Conservation (phyloP, 2,329 filamentous ascomycete genomes). For the Escovopsis sp. region DNA sequence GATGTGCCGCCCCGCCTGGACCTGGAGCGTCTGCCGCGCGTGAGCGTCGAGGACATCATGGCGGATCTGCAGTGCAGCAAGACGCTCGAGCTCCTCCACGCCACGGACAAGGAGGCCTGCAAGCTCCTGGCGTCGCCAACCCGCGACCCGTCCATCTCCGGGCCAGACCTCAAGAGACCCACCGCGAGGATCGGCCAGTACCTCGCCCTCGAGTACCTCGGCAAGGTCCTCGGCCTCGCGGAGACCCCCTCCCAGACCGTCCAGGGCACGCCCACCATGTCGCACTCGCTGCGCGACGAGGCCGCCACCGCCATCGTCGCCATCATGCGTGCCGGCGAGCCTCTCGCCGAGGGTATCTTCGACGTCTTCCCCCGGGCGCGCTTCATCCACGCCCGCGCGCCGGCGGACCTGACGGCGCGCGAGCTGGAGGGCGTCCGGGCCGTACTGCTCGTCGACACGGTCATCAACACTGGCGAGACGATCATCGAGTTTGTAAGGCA, state of each 20-base stretch:
- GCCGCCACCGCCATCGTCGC: constrained; percentile 36
- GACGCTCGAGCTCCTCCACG: constrained; percentile 19
- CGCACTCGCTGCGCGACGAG: constrained; percentile 33
- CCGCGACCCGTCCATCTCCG: constrained; percentile 31
- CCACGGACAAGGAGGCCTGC: constrained; percentile 27
- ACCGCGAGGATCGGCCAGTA: constrained; percentile 37
- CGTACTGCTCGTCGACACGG: constrained; percentile 43
- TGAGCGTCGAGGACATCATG: constrained; percentile 17
- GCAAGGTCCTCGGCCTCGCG: constrained; percentile 34
- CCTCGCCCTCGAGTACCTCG: constrained; percentile 34
- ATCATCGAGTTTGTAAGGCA: constrained; percentile 32
- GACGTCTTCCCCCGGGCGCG: constrained; percentile 35
- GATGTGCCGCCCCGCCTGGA: constrained; percentile 27
- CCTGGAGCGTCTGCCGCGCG: constrained; percentile 24
- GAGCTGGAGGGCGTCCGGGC: constrained; percentile 25
- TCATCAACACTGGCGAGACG: constrained; percentile 42
- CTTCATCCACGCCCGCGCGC: constrained; percentile 31
- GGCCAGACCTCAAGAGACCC: constrained; percentile 30
- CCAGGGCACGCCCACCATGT: constrained; percentile 27
- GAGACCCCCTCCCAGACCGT: constrained; percentile 34
- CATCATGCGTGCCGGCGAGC: constrained; percentile 48
- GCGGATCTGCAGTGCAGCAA: constrained; percentile 1
- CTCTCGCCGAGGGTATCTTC: constrained; percentile 44
- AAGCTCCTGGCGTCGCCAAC: constrained; percentile 39
- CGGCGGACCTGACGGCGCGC: constrained; percentile 25